These are phyloP conservation scores for Poronia punctata DNA, from an alignment of 495 filamentous ascomycete species.

Conservation along the genomic window DNA sequence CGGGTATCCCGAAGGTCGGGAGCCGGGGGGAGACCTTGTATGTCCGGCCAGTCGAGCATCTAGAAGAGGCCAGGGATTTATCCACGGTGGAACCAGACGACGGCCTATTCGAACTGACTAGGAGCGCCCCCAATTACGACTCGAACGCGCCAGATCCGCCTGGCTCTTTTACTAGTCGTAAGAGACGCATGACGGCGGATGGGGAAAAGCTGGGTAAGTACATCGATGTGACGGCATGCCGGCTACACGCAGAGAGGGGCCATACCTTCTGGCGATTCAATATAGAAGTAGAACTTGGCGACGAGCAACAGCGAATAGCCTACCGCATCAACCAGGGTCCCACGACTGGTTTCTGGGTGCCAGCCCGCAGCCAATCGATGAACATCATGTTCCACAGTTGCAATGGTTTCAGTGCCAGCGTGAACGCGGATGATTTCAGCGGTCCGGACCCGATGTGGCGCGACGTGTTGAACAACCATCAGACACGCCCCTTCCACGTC, in stretches of 20 bases:
- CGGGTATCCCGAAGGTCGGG: conserved; percentile 77
- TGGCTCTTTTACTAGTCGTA: conserved; percentile 40
- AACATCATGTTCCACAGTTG: conserved; percentile 98
- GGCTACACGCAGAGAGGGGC: conserved; percentile 77
- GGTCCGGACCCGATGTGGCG: conserved; percentile 96
- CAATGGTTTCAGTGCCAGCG: conserved; percentile 85
- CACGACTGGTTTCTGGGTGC: conserved; percentile 90
- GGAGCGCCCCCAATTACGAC: conserved; percentile 31
- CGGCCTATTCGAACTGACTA: conserved; percentile 64
- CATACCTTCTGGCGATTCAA: conserved; percentile 97
- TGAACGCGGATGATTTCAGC: conserved; percentile 68
- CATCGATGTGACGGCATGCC: conserved; percentile 70
- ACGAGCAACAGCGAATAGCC: conserved; percentile 74
- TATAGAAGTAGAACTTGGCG: conserved; percentile 77
- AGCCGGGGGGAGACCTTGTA: conserved; percentile 73
- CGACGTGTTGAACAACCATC: conserved; percentile 89
- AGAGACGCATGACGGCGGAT: conserved; percentile 45
- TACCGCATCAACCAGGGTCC: conserved; percentile 94
- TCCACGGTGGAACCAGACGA: conserved; percentile 69
- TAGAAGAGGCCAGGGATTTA: conserved; percentile 66
- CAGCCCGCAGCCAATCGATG: conserved; percentile 78
- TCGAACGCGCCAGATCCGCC: conserved; percentile 30
- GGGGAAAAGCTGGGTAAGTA: conserved; percentile 71
- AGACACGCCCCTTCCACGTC: conserved; percentile 89
- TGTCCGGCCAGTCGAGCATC: conserved; percentile 76